These are phyloP conservation scores for Astragalus membranaceus DNA, from an alignment of 306 rosid genomes.

Conservation along the genomic window DNA sequence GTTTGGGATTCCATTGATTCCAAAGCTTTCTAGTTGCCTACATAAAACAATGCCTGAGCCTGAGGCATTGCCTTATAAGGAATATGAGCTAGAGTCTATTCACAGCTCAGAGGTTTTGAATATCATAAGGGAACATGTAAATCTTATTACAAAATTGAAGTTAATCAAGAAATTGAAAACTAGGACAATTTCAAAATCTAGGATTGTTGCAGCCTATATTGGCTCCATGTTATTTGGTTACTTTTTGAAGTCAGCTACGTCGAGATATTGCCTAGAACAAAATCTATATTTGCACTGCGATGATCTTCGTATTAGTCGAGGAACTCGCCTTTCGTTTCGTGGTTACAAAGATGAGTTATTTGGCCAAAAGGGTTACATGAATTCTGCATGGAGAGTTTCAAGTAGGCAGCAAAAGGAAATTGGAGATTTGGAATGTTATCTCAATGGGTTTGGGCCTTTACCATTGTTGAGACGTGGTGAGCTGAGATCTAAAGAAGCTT, in stretches of 20 bases:
- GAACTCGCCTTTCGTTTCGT: conserved; percentile 23
- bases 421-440: conserved; percentile 46
- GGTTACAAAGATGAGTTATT: conserved; percentile 38
- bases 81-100: conserved; percentile 84
- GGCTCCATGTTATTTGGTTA: conserved; percentile 77
- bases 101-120: conserved; percentile 57
- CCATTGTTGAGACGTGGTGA: conserved; percentile 56
- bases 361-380: conserved; percentile 23
- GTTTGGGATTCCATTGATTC: conserved; percentile 66
- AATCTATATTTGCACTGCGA: conserved; percentile 31
- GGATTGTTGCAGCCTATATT: conserved; percentile 50
- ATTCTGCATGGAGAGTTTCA: conserved; percentile 25
- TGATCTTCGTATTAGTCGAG: conserved; percentile 33
- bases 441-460: conserved; percentile 50
- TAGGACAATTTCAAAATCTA: conserved; percentile 35
- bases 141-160: conserved; percentile 54
- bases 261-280: conserved; percentile 52
- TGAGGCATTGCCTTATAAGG: conserved; percentile 79
- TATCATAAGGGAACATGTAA: conserved; percentile 68
- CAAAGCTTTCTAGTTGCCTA: conserved; percentile 69
- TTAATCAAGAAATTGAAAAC: conserved; percentile 65
- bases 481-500: conserved; percentile 69
- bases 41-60: conserved; percentile 77
- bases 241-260: conserved; percentile 65
- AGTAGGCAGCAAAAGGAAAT: conserved; percentile 27